Evolutionary conservation across 768 basidiomycete species (phyloP).

Genomic region (Phylloporus sp.): DNA sequence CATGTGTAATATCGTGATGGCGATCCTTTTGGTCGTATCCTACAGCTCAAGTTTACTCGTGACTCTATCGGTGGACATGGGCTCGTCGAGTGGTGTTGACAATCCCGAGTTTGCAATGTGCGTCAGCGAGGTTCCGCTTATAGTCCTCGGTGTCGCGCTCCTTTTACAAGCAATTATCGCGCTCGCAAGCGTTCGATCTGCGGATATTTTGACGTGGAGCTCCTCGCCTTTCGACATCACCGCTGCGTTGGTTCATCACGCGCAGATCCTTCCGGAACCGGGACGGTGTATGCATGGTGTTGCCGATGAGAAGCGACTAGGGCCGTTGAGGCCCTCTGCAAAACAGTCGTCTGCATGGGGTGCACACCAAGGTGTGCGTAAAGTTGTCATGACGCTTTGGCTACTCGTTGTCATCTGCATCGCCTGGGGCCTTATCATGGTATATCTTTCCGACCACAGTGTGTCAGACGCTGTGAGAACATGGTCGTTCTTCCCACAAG

Average conservation of each 20-base stretch:
- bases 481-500: slow-evolving; percentile 28
- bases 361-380: slow-evolving; percentile 23
- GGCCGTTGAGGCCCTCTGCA: slow-evolving; percentile 11
- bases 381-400: slow-evolving; percentile 23
- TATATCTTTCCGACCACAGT: slow-evolving; percentile 3
- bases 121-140: slow-evolving; percentile 24
- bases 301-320: background rate
- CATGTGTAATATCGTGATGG: slow-evolving; percentile 19
- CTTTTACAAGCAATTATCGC: slow-evolving; percentile 24
- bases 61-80: slow-evolving; percentile 12
- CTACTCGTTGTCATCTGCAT: slow-evolving; percentile 17
- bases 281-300: slow-evolving; percentile 29
- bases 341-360: slow-evolving; percentile 29
- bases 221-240: slow-evolving; percentile 30
- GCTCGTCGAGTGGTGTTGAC: slow-evolving; percentile 9
- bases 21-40: slow-evolving; percentile 27
- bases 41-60: slow-evolving; percentile 28
- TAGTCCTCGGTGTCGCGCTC: slow-evolving; percentile 25
- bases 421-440: slow-evolving; percentile 20
- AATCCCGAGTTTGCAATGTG: slow-evolving; percentile 9
- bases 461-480: slow-evolving; percentile 2
- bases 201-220: slow-evolving; percentile 31
- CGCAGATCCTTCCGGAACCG: slow-evolving; percentile 14
- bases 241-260: slow-evolving; percentile 28
- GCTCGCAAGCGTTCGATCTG: slow-evolving; percentile 16